Percentiles rank a stretch among this genome's conserved stretches.
Evolutionary conservation across 2,329 filamentous ascomycete genomes (phyloP).

Genomic region (Decorospora gaudefroyi): DNA sequence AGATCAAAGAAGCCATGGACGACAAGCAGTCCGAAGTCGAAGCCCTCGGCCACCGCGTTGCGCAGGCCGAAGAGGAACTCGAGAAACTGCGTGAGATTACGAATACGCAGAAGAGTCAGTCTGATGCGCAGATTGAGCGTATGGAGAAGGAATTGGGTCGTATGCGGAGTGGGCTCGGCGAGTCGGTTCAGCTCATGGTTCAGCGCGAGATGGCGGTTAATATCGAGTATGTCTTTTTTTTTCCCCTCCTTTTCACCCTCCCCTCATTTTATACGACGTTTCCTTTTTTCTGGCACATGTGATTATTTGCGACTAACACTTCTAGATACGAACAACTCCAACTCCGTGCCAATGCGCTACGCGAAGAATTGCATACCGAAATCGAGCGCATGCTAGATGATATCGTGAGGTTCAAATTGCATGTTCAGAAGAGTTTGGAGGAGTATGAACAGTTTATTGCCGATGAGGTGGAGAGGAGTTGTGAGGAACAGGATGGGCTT

Average conservation of each 20-base stretch:
- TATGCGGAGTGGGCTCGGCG: constrained; percentile 81
- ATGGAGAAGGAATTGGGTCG: constrained; percentile 98
- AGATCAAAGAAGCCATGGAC: constrained; percentile 94
- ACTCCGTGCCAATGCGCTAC: constrained; percentile 77
- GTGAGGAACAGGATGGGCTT: constrained; percentile 54
- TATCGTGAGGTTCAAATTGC: constrained; percentile 97
- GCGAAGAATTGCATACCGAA: constrained; percentile 98
- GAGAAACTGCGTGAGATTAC: constrained; percentile 89
- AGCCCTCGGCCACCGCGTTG: constrained; percentile 82
- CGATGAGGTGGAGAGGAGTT: constrained; percentile 78
- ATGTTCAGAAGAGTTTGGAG: constrained; percentile 88
- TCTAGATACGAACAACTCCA: constrained; percentile 85
- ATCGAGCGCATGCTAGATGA: constrained; percentile 96
- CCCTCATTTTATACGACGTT: too few species aligned
- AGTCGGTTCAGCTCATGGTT: constrained; percentile 89
- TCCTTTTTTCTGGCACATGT: neutral
- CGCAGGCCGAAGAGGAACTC: constrained; percentile 89
- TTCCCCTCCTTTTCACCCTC: neutral
- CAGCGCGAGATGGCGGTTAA: constrained; percentile 96
- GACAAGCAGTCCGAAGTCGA: constrained; percentile 94
- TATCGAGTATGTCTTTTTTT: constrained; percentile 71
- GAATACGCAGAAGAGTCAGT: constrained; percentile 82
- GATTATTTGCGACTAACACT: constrained; percentile 8
- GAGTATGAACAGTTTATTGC: constrained; percentile 93
- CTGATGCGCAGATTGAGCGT: constrained; percentile 94